Conservation (phyloP, 768 basidiomycete genomes). For the Mycena leptocephala region DNA sequence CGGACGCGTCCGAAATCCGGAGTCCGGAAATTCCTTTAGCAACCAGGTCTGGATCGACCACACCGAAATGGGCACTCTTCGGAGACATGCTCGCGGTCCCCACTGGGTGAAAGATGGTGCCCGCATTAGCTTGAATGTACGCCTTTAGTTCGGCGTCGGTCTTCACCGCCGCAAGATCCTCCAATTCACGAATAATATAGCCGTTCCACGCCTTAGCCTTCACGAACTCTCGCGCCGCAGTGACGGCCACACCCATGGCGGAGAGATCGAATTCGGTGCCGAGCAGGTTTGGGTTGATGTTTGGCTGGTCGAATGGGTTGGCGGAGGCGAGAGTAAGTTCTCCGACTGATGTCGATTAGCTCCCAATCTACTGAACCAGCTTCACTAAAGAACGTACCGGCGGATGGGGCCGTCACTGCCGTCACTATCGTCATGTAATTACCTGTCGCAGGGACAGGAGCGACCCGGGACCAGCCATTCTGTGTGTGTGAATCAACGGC, state of each 20-base stretch:
- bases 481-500: neutral
- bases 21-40: conserved; percentile 48
- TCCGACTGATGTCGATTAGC: conserved; percentile 36
- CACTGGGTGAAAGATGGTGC: conserved; percentile 35
- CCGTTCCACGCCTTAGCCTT: conserved; percentile 40
- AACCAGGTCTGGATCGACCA: conserved; percentile 45
- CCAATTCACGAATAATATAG: conserved; percentile 36
- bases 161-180: conserved; percentile 33
- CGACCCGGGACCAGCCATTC: conserved; percentile 26
- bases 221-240: conserved; percentile 35
- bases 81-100: conserved; percentile 44
- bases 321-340: conserved; percentile 53
- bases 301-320: conserved; percentile 58
- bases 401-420: conserved; percentile 36
- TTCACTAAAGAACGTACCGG: conserved; percentile 22
- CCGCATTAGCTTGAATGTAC: conserved; percentile 3
- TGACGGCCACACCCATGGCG: conserved; percentile 39
- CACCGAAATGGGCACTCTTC: conserved; percentile 33
- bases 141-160: conserved; percentile 26
- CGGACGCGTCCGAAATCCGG: conserved; percentile 51
- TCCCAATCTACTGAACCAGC: neutral
- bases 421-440: conserved; percentile 28
- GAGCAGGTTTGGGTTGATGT: conserved; percentile 64
- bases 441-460: conserved; percentile 19
- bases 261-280: conserved; percentile 38